These are phyloP conservation scores for Camellia lanceoleosa DNA, from an alignment of 148 eudicot genomes.

Conservation along the genomic window DNA sequence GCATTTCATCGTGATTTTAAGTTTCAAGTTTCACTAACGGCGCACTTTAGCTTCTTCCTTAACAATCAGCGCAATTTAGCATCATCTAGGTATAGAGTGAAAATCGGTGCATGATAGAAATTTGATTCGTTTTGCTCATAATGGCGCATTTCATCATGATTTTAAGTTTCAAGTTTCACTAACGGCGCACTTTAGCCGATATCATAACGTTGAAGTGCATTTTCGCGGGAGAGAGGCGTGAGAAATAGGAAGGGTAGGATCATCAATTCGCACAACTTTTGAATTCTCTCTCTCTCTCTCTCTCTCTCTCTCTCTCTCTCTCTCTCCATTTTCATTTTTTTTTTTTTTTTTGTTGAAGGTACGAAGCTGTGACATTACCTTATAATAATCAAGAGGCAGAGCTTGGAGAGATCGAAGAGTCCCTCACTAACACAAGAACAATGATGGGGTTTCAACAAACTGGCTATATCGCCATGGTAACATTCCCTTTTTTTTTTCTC, in stretches of 20 bases:
- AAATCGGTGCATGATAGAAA: no score
- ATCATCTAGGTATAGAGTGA: no score
- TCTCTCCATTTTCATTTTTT: no score
- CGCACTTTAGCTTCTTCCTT: no score
- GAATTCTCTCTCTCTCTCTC: not conserved
- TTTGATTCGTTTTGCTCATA: not conserved
- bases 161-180: not conserved
- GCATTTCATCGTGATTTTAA: no score
- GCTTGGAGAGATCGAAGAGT: conserved; percentile 62
- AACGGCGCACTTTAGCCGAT: not conserved
- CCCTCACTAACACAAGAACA: conserved; percentile 35
- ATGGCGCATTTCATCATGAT: not conserved
- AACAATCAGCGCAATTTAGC: no score
- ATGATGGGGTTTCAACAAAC: conserved; percentile 55
- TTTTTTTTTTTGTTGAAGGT: conserved; percentile 37
- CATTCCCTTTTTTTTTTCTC: not conserved
- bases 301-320: no score
- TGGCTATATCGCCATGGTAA: conserved; percentile 72
- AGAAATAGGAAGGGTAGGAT: not conserved
- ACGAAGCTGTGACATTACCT: conserved; percentile 76
- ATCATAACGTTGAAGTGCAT: no score
- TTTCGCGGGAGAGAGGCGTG: not conserved
- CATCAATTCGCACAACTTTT: conserved; percentile 11
- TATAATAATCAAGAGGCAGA: conserved; percentile 49
- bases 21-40: no score